Conservation (phyloP, 768 basidiomycete genomes). For the Russula ochroleuca region DNA sequence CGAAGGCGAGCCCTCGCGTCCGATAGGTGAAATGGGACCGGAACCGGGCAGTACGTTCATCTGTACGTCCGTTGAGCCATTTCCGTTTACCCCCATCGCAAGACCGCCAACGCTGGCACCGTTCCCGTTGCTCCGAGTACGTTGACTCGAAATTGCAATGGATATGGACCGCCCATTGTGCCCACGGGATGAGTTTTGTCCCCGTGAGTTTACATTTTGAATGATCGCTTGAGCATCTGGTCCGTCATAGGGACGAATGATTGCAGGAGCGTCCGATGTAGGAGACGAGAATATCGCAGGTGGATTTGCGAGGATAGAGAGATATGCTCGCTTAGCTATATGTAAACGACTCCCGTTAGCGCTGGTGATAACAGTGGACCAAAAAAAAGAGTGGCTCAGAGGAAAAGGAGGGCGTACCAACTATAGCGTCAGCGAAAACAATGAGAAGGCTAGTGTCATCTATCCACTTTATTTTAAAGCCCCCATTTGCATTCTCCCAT, state of each 20-base stretch:
- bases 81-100: conserved; percentile 34
- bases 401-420: conserved; percentile 58
- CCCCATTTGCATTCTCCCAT: conserved; percentile 80
- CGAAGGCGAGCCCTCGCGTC: conserved; percentile 64
- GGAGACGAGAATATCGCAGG: conserved; percentile 63
- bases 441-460: conserved; percentile 95
- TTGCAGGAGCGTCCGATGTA: conserved; percentile 48
- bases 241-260: conserved; percentile 89
- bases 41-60: conserved; percentile 3
- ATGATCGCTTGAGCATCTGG: conserved; percentile 87
- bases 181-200: conserved; percentile 58
- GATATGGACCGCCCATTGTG: conserved; percentile 55
- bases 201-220: conserved; percentile 73
- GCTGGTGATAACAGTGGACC: conserved; percentile 5
- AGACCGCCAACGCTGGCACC: conserved; percentile 33
- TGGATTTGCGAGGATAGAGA: conserved; percentile 80
- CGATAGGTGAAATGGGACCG: conserved; percentile 29
- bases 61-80: conserved; percentile 14
- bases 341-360: conserved; percentile 11
- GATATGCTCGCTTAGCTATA: conserved; percentile 91
- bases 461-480: conserved; percentile 98
- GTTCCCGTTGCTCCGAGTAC: conserved; percentile 36
- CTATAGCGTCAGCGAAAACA: conserved; percentile 86
- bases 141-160: conserved; percentile 44
- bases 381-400: conserved; percentile 1